A percentile compares a stretch with the other conserved stretches of the same genome.
These are phyloP conservation scores for Mycena rosella DNA, from an alignment of 768 basidiomycete genomes.

Conservation along the genomic window DNA sequence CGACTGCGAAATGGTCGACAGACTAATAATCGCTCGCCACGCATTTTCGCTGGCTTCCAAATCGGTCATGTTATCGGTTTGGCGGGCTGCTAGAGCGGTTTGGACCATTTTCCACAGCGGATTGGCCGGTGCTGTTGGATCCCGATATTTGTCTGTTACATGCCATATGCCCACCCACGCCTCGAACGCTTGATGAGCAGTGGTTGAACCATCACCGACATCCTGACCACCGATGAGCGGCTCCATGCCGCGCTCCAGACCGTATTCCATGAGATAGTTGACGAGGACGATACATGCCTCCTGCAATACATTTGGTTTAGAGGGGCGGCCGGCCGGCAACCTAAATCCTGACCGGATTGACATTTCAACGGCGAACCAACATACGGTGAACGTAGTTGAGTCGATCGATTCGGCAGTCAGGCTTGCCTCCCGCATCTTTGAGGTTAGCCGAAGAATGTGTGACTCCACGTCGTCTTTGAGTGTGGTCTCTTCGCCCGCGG, in stretches of 20 bases:
- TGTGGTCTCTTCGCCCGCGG: slow-evolving; percentile 47
- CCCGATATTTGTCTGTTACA: slow-evolving; percentile 49
- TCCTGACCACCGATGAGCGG: slow-evolving; percentile 54
- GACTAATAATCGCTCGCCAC: slow-evolving; percentile 78
- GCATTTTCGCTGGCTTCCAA: slow-evolving; percentile 70
- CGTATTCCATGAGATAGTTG: slow-evolving; percentile 64
- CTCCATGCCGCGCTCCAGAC: slow-evolving; percentile 60
- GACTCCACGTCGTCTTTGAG: slow-evolving; percentile 52
- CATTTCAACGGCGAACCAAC: slow-evolving; percentile 77
- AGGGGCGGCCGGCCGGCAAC: slow-evolving; percentile 30
- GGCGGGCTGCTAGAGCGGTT: slow-evolving; percentile 45
- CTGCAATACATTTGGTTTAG: slow-evolving; percentile 38
- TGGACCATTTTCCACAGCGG: slow-evolving; percentile 63
- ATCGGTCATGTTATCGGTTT: slow-evolving; percentile 45
- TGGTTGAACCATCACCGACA: slow-evolving; percentile 50
- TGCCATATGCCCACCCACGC: slow-evolving; percentile 84
- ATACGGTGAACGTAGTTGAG: slow-evolving; percentile 56
- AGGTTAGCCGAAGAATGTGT: slow-evolving; percentile 53
- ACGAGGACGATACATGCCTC: slow-evolving; percentile 57
- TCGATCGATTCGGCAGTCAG: slow-evolving; percentile 50
- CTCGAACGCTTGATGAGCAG: slow-evolving; percentile 65
- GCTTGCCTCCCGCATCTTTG: slow-evolving; percentile 52
- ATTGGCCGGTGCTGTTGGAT: slow-evolving; percentile 40
- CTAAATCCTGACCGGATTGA: slow-evolving; percentile 55
- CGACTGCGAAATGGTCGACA: slow-evolving; percentile 87